Evolutionary conservation across 1,284 basidiomycete species (phyloP), one percentile per base, ranked within the genome.

Genomic region (Gomphus sp.): DNA sequence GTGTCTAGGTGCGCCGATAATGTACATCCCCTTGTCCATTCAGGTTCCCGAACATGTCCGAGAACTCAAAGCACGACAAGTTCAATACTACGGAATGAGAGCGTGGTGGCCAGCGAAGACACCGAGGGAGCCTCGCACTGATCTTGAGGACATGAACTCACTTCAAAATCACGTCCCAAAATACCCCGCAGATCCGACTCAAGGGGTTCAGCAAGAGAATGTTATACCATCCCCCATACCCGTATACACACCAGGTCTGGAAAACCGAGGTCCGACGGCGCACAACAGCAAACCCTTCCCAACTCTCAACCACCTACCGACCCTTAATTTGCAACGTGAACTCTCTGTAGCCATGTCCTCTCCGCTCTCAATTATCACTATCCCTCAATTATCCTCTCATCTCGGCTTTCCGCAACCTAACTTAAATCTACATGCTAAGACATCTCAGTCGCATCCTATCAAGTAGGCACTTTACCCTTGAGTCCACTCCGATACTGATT

Each of bases 361-460:
- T 9, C 76, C 79, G 52, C 67, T 73, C 55, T 72, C 67, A 52
- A 61, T 63, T 55, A 56, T 62, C 39, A 59, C 48, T 58, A 59
- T 60, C 63, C 60, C 63, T 59, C 54, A 62, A 56, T 53, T 64
- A 59, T 64, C 63, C 54, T 56, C 54, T 14, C 39, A 31, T 48
- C 45, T 58, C 43, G 57, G 55, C 53, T 55, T 49, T 16, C 55
- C 37, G 33, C 47, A 54, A 39, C 55, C 54, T 43, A 59, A 58
- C 22, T 47, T 55, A 56, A 62, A 58, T 56, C 64, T 52, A 48
- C 66, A 62, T 51, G 62, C 85, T 61, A 92, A 91, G 68, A 94
- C 91, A 0, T 92, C 89, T 1, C 76, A 82, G 52, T 82, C 87
- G 0, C 91, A 94, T 70, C 92, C 91, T 2, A 89, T 94, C 68